Percentiles rank a stretch among this genome's conserved stretches.
phyloP scores from a whole-genome alignment of 179 eudicot genomes.

The Beta corolliflora region DNA sequence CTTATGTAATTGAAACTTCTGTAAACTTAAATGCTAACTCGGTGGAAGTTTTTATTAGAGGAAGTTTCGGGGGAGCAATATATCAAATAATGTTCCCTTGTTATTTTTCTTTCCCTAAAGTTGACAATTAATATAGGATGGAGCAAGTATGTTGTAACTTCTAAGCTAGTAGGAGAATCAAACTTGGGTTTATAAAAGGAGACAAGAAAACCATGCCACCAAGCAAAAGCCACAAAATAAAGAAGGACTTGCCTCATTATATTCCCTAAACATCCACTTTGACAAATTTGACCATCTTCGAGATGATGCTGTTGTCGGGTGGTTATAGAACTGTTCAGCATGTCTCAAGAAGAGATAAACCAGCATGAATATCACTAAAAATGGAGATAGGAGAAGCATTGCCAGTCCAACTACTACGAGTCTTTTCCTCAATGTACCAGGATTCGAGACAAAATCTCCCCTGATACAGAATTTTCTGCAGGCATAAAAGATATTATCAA shows the following conservation, averaged over 20 bases:
- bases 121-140: not conserved
- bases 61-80: not conserved
- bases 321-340: slow-evolving; percentile 95
- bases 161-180: not conserved
- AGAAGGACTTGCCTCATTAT: slow-evolving; percentile 71
- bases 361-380: slow-evolving; percentile 86
- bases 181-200: not conserved
- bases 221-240: not conserved
- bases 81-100: not conserved
- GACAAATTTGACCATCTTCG: slow-evolving; percentile 98
- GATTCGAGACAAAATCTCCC: slow-evolving; percentile 76
- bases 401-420: slow-evolving; percentile 76
- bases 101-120: not conserved
- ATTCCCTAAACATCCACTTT: slow-evolving; percentile 93
- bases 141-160: not conserved
- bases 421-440: slow-evolving; percentile 75
- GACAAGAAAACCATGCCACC: not conserved
- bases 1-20: not conserved
- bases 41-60: no score
- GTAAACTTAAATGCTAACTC: not conserved
- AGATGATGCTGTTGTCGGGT: slow-evolving; percentile 91
- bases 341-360: slow-evolving; percentile 96
- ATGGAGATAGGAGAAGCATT: slow-evolving; percentile 91
- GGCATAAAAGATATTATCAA: slow-evolving; percentile 26
- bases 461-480: slow-evolving; percentile 82